Evolutionary conservation across 768 basidiomycete genomes (phyloP), one percentile per base, ranked within the genome.

Genomic region (Collybia mongolica): DNA sequence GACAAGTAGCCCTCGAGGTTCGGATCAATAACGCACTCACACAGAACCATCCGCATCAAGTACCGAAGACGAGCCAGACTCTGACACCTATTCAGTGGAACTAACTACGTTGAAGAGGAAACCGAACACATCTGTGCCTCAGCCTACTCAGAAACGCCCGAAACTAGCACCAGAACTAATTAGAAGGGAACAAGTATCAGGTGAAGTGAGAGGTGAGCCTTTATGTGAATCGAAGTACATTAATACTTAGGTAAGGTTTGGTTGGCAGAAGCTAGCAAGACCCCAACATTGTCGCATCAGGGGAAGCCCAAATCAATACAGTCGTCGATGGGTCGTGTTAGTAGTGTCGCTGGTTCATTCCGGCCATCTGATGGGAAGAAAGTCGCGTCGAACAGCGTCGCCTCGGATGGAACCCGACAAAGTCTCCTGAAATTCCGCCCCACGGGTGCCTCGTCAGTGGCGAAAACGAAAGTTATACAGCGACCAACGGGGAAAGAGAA

Each of bases 11-110:
- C 14, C 18, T 35, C 11, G 26, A 35, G 15, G 15, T 19, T 38
- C 9, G 6, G 20, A 36, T 19, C 37, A 19, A 45, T 23, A 36
- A 17, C 28, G n/a, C 24, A 24, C 40, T 12, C 2, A 47, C 18
- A 19, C 26, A 54, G 58, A 57, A 18, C 46, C 58, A 38, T 39
- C 39, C 22, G 52, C 58, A 17, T 54, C 51, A 11, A 51, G 47
- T 12, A 40, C 45, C 19, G 51, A 56, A 6, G 43, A 36, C n/a
- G 37, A 39, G 12, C 15, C 37, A 23, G 55, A 39, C 24, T 47
- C 53, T 6, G 29, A 35, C 14, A 53, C 48, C 18, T 53, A 53
- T 15, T 39, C 47, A n/a, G 4, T 51, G 12, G 3, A 6, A 2
- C 35, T 42, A 26, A 9, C 20, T 4, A 22, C 42, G 19, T 41